Percentiles rank a stretch among this genome's conserved stretches.
These are phyloP conservation scores for Cytospora piceicola DNA, from an alignment of 2,329 filamentous ascomycete species.

Conservation along the genomic window DNA sequence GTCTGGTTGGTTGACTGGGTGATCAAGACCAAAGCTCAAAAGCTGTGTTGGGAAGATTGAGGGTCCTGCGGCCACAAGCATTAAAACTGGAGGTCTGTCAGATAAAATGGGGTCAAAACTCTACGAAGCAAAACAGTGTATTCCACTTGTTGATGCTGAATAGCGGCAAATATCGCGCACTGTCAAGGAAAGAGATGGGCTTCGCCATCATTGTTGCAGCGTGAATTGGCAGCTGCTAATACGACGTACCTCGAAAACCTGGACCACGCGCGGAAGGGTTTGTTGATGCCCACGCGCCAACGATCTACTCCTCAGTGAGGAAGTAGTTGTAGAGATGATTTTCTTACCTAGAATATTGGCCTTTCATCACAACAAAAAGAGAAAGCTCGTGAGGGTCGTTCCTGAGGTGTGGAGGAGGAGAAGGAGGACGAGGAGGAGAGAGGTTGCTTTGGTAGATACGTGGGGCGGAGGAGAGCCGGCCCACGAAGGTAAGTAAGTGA, in stretches of 20 bases:
- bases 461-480: slow-evolving; percentile 15
- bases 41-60: slow-evolving; percentile 15
- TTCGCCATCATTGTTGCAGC: slow-evolving; percentile 8
- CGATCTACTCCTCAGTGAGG: background rate
- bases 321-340: slow-evolving; percentile 16
- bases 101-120: slow-evolving; percentile 15
- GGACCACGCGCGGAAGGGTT: slow-evolving; percentile 1
- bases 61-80: slow-evolving; percentile 22
- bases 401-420: slow-evolving; percentile 23
- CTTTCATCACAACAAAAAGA: background rate
- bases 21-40: slow-evolving; percentile 19
- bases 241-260: slow-evolving; percentile 3
- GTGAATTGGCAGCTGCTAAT: slow-evolving; percentile 14
- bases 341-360: slow-evolving; percentile 12
- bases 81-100: slow-evolving; percentile 22
- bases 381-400: slow-evolving; percentile 26
- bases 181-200: slow-evolving; percentile 15
- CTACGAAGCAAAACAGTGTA: slow-evolving; percentile 21
- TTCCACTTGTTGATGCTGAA: background rate
- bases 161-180: background rate
- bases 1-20: slow-evolving; percentile 29
- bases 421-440: slow-evolving; percentile 13
- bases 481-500: background rate
- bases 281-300: slow-evolving; percentile 18
- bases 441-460: background rate